These are phyloP conservation scores for Macrocybe gigantea DNA, from an alignment of 768 basidiomycete genomes.

Conservation along the genomic window DNA sequence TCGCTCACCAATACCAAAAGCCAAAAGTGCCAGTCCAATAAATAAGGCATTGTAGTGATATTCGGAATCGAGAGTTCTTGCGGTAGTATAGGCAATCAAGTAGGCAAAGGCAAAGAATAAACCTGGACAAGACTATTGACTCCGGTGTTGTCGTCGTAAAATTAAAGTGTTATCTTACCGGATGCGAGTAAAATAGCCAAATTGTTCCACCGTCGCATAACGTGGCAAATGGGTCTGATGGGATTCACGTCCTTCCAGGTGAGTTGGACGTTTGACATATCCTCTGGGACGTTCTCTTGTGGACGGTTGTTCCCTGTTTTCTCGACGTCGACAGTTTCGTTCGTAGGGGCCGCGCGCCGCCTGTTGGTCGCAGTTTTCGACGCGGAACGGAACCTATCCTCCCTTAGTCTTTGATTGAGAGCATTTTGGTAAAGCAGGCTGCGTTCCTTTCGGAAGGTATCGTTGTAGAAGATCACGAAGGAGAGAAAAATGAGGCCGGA, in stretches of 20 bases:
- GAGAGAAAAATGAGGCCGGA: conserved; percentile 45
- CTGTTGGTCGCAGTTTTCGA: not conserved
- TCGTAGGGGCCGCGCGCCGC: not conserved
- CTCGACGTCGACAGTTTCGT: not conserved
- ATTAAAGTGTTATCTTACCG: conserved; percentile 32
- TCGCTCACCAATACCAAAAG: conserved; percentile 60
- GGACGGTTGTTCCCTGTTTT: conserved; percentile 15
- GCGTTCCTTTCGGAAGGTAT: conserved; percentile 80
- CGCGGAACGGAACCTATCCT: conserved; percentile 10
- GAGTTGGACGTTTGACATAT: conserved; percentile 34
- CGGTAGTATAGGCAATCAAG: conserved; percentile 66
- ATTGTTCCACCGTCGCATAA: conserved; percentile 64
- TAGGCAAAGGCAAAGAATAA: conserved; percentile 69
- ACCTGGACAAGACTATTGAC: conserved; percentile 29
- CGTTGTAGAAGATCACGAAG: conserved; percentile 68
- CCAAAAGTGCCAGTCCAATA: conserved; percentile 71
- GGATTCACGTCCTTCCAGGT: conserved; percentile 74
- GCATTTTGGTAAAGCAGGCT: conserved; percentile 75
- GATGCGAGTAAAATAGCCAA: conserved; percentile 58
- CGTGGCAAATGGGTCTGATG: conserved; percentile 49
- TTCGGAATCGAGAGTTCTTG: conserved; percentile 55
- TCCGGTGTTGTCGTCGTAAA: not conserved
- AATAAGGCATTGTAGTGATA: conserved; percentile 68
- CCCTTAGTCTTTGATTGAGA: conserved; percentile 37
- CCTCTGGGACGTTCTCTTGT: conserved; percentile 7